A percentile compares a stretch with the other conserved stretches of the same genome.
Evolutionary conservation across 2,329 filamentous ascomycete genomes (phyloP).

Genomic region (Stagonosporopsis rhizophila): DNA sequence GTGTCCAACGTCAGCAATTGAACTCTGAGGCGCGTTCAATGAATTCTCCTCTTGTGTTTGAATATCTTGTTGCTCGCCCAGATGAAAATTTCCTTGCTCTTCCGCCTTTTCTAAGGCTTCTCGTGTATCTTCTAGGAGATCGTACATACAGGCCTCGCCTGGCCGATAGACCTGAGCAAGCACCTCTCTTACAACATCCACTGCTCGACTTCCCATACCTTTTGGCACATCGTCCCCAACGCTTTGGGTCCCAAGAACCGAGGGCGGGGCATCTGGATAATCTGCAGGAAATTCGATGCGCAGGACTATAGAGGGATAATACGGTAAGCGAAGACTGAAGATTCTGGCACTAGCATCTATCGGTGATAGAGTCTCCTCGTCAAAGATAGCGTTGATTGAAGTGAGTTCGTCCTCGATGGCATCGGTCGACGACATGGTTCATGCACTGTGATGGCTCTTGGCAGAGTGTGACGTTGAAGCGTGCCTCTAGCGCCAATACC

Average conservation of each 20-base stretch:
- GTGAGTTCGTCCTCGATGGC: constrained; percentile 75
- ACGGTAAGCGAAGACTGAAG: constrained; percentile 69
- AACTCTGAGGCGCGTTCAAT: constrained; percentile 7
- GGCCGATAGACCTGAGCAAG: constrained; percentile 72
- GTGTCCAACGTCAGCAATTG: constrained; percentile 37
- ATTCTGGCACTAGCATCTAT: constrained; percentile 36
- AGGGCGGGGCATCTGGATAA: constrained; percentile 79
- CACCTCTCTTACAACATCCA: constrained; percentile 72
- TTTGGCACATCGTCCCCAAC: constrained; percentile 71
- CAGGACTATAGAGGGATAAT: constrained; percentile 61
- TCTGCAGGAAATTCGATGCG: constrained; percentile 71
- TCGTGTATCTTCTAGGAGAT: constrained; percentile 75
- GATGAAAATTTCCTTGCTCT: constrained; percentile 36
- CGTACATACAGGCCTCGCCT: constrained; percentile 85
- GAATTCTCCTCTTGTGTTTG: constrained; percentile 12
- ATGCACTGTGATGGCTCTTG: constrained; percentile 17
- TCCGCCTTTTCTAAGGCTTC: constrained; percentile 59
- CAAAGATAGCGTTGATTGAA: constrained; percentile 86
- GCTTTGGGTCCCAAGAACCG: constrained; percentile 78
- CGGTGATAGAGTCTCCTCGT: constrained; percentile 64
- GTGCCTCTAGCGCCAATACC: constrained; percentile 15
- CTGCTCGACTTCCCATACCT: constrained; percentile 74
- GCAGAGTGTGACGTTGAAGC: constrained; percentile 21
- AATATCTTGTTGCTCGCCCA: constrained; percentile 31
- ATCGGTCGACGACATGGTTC: constrained; percentile 40